These are phyloP conservation scores for Mycena crocata DNA, from an alignment of 768 basidiomycete species.

Conservation along the genomic window DNA sequence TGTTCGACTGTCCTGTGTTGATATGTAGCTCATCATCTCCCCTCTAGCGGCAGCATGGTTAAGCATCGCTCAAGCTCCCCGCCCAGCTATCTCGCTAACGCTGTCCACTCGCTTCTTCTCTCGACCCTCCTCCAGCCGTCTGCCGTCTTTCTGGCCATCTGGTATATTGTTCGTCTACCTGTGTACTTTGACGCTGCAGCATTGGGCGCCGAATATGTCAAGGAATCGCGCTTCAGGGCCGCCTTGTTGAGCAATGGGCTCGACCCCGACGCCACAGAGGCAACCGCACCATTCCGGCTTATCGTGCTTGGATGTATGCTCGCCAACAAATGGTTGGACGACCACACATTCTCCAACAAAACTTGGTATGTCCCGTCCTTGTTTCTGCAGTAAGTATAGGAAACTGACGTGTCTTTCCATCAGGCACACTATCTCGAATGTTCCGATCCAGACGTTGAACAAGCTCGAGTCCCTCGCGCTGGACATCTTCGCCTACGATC, in stretches of 20 bases:
- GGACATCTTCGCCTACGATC: slow-evolving; percentile 76
- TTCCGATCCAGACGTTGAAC: slow-evolving; percentile 78
- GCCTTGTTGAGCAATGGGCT: slow-evolving; percentile 70
- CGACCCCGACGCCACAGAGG: slow-evolving; percentile 64
- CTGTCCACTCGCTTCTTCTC: slow-evolving; percentile 78
- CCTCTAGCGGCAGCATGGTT: slow-evolving; percentile 43
- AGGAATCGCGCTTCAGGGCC: slow-evolving; percentile 72
- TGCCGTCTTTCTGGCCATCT: slow-evolving; percentile 79
- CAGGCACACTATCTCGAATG: slow-evolving; percentile 85
- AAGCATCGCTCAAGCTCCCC: slow-evolving; percentile 58
- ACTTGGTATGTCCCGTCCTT: slow-evolving; percentile 70
- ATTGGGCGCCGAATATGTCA: slow-evolving; percentile 63
- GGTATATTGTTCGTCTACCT: slow-evolving; percentile 86
- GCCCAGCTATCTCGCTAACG: slow-evolving; percentile 65
- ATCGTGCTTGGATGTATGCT: slow-evolving; percentile 86
- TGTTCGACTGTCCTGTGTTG: slow-evolving; percentile 10
- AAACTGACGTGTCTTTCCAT: slow-evolving; percentile 22
- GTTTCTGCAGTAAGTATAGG: neutral
- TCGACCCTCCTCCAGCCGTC: slow-evolving; percentile 88
- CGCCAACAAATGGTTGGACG: slow-evolving; percentile 90
- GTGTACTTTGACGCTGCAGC: slow-evolving; percentile 69
- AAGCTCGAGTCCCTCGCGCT: slow-evolving; percentile 76
- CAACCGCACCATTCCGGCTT: slow-evolving; percentile 76
- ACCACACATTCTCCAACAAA: slow-evolving; percentile 91
- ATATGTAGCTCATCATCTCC: slow-evolving; percentile 22